Base-by-base conservation (phyloP, 371 early-diverging fungal genomes). In the Rhizopus arrhizus region DNA sequence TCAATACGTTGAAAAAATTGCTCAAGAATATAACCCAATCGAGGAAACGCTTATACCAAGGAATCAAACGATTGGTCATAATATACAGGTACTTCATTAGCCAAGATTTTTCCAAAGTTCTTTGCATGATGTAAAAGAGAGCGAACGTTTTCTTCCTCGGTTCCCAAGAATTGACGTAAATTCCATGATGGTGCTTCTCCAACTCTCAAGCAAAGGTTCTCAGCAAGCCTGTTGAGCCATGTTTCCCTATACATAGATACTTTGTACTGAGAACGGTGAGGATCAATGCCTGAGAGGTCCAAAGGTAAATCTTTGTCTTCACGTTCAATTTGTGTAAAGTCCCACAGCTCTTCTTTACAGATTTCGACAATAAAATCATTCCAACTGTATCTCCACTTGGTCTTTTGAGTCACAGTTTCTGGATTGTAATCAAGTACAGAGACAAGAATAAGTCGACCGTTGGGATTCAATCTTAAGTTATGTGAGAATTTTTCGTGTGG, bases 101-200 rank as follows among this genome's bases (percentile, higher is more conserved):
- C 49, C 7, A 80, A 42, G 3, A 74, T 61, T 2, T 64, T 46
- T 2, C 56, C 49, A 12, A 80, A 68, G 4, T 69, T 42, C 16
- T 72, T 69, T 0, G 73, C 72, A 16, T 52, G 58, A 10, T 62
- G 28, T 56, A 73, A 62, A 5, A 77, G 41, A 0, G 53, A 56
- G 0, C 42, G n/a, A 13, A 54, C 61, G 55, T 71, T 67, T 34
- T 80, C 80, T 40, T 60, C 65, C 0, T 57, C 42, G 0, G 54
- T 59, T 0, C 61, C 58, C 29, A 78, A 51, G 50, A 81, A 81
- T 42, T 78, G 70, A 5, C 53, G 33, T 6, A 61, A 12, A 0
- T 68, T 70, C 81, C 81, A 81, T 3, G 29, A n/a, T 0, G 81
- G 81, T 0, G 78, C 72, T 45, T 78, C 74, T 9, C 81, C 81